Percentiles rank a stretch among this genome's conserved stretches.
phyloP scores from a whole-genome alignment of 2,329 filamentous ascomycete genomes.

The Colletotrichum magnum region DNA sequence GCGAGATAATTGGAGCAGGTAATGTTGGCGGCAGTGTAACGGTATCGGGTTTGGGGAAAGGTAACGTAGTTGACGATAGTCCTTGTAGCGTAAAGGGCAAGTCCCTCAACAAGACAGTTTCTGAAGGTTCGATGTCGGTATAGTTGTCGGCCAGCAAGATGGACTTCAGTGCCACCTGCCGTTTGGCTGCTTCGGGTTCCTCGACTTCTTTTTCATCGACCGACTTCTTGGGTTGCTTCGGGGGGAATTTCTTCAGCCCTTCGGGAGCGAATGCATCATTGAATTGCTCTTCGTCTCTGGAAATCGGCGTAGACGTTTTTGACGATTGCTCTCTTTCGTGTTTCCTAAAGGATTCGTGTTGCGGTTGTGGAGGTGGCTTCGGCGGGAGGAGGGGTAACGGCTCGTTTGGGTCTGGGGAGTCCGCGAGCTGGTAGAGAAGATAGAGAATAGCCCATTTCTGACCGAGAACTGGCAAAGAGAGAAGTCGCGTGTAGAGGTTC shows the following conservation, averaged over 20 bases:
- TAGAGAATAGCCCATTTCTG: conserved; percentile 98
- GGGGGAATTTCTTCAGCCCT: conserved; percentile 62
- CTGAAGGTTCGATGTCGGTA: conserved; percentile 71
- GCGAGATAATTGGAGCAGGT: conserved; percentile 85
- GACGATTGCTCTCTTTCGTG: conserved; percentile 54
- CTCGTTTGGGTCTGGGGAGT: conserved; percentile 71
- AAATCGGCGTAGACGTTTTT: conserved; percentile 52
- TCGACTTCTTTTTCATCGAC: conserved; percentile 51
- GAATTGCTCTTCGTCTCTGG: conserved; percentile 64
- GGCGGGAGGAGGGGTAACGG: conserved; percentile 62
- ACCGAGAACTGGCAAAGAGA: conserved; percentile 91
- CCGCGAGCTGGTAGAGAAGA: conserved; percentile 86
- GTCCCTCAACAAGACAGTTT: conserved; percentile 80
- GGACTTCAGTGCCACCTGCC: conserved; percentile 71
- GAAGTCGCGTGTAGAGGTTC: conserved; percentile 89
- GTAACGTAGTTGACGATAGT: conserved; percentile 86
- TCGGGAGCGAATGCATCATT: conserved; percentile 69
- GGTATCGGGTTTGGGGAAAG: conserved; percentile 78
- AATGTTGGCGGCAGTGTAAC: conserved; percentile 84
- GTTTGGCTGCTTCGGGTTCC: conserved; percentile 50
- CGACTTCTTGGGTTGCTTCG: conserved; percentile 53
- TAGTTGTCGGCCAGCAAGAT: conserved; percentile 71
- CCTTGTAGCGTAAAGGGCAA: conserved; percentile 95
- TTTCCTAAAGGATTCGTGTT: conserved; percentile 51
- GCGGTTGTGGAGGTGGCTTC: conserved; percentile 50